Conservation (phyloP, 2,329 filamentous ascomycete genomes). For the Colletotrichum cuscutae region DNA sequence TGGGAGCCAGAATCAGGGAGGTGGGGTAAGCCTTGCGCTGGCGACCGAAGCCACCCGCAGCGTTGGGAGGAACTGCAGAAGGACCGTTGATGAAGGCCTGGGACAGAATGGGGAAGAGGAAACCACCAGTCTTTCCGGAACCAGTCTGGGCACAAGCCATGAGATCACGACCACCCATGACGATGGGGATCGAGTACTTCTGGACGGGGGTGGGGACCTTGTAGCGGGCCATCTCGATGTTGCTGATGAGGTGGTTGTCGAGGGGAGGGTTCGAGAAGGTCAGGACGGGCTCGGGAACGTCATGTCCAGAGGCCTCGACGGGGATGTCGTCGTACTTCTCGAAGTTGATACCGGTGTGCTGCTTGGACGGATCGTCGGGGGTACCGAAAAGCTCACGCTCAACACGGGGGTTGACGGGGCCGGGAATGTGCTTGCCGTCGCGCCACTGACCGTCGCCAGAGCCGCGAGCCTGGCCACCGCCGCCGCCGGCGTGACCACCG, state of each 20-base stretch:
- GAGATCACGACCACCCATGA: conserved; percentile 96
- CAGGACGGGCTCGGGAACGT: conserved; percentile 91
- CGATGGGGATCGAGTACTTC: conserved; percentile 99
- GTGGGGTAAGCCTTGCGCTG: conserved; percentile 99
- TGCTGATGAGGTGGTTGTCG: conserved; percentile 90
- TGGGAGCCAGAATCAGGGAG: conserved; percentile 93
- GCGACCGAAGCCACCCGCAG: conserved; percentile 81
- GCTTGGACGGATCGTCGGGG: conserved; percentile 91
- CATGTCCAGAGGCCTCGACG: conserved; percentile 93
- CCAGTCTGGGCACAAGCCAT: conserved; percentile 99
- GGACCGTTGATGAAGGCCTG: conserved; percentile 94
- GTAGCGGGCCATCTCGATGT: conserved; percentile 95
- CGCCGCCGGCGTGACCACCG: conserved; percentile 55
- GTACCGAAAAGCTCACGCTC: conserved; percentile 97
- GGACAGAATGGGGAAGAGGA: conserved; percentile 98
- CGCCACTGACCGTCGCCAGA: conserved; percentile 97
- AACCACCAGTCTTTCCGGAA: conserved; percentile 99
- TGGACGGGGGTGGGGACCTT: conserved; percentile 96
- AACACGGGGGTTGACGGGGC: conserved; percentile 85
- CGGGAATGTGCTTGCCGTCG: conserved; percentile 95
- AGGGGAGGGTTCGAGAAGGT: conserved; percentile 94
- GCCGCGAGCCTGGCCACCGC: conserved; percentile 72
- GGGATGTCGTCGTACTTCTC: conserved; percentile 99
- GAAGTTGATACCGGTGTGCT: conserved; percentile 99
- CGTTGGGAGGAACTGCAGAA: conserved; percentile 71